These are phyloP conservation scores for Candida hispaniensis DNA, from an alignment of 805 yeast species.

Conservation along the genomic window DNA sequence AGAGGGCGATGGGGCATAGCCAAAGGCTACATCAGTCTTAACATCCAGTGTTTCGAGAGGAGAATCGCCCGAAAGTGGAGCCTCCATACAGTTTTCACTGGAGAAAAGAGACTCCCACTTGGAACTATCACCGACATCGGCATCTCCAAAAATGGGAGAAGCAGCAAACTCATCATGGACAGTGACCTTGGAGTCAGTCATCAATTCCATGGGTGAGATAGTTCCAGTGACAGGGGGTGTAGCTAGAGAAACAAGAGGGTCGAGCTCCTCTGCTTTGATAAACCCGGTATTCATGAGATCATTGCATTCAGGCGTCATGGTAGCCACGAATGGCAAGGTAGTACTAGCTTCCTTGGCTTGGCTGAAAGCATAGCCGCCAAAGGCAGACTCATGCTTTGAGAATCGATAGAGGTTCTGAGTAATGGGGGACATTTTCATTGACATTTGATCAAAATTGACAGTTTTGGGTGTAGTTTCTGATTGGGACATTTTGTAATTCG, in stretches of 20 bases:
- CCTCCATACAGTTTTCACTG: conserved; percentile 17
- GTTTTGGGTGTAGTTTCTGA: not conserved
- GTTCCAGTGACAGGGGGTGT: conserved; percentile 17
- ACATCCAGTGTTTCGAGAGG: conserved; percentile 9
- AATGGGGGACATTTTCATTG: conserved; percentile 12
- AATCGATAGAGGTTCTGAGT: conserved; percentile 11
- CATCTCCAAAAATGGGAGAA: conserved; percentile 28
- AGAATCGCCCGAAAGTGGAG: conserved; percentile 5
- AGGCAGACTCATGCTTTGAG: conserved; percentile 24
- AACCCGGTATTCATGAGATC: too few species aligned
- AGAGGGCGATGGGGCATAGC: conserved; percentile 16
- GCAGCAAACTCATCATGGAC: conserved; percentile 21
- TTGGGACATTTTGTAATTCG: not conserved
- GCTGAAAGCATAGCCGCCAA: conserved; percentile 24
- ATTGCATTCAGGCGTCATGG: too few species aligned
- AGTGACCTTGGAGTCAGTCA: conserved; percentile 3
- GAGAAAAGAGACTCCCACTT: conserved; percentile 30
- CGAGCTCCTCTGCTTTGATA: conserved; percentile 8
- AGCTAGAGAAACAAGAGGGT: conserved; percentile 16
- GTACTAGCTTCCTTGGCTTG: too few species aligned
- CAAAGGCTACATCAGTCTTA: conserved; percentile 13
- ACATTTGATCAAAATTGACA: conserved; percentile 4
- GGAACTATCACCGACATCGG: conserved; percentile 23
- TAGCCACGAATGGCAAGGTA: too few species aligned
- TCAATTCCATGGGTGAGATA: conserved; percentile 16